phyloP scores from a whole-genome alignment of 2,329 filamentous ascomycete genomes.

The Hysterium pulicare region DNA sequence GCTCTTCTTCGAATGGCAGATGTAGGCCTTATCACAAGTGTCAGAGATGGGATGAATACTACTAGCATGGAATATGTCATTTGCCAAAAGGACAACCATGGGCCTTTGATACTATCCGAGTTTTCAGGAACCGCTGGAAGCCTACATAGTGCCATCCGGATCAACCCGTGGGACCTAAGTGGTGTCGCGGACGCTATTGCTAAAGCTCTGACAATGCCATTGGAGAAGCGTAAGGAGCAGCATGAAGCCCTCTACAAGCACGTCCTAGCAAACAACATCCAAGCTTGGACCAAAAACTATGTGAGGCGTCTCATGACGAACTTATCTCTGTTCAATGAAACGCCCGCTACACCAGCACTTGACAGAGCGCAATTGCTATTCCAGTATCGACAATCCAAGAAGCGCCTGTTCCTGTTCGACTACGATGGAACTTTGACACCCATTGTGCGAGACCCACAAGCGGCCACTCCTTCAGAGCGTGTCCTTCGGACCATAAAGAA shows the following conservation, averaged over 20 bases:
- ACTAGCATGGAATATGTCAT: conserved; percentile 93
- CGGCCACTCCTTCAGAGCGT: conserved; percentile 81
- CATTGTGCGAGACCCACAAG: conserved; percentile 86
- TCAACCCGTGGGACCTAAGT: conserved; percentile 91
- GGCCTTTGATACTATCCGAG: conserved; percentile 89
- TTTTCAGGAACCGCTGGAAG: conserved; percentile 93
- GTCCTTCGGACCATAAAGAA: conserved; percentile 76
- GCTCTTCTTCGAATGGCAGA: conserved; percentile 87
- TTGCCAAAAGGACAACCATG: conserved; percentile 81
- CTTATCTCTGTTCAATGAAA: conserved; percentile 70
- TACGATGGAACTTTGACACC: conserved; percentile 95
- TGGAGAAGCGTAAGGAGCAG: conserved; percentile 62
- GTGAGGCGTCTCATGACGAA: conserved; percentile 76
- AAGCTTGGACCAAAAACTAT: conserved; percentile 79
- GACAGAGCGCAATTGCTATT: conserved; percentile 70
- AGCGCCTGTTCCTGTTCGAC: conserved; percentile 95
- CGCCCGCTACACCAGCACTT: conserved; percentile 74
- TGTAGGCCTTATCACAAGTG: conserved; percentile 90
- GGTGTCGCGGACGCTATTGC: conserved; percentile 84
- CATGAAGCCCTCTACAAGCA: conserved; percentile 76
- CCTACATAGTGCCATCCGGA: conserved; percentile 81
- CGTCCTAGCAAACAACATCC: conserved; percentile 81
- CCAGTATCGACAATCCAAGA: conserved; percentile 70
- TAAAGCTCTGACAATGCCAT: conserved; percentile 72
- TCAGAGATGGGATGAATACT: conserved; percentile 97